Percentiles rank a stretch among this genome's conserved stretches.
These are phyloP conservation scores for Aspergillus bertholletiae DNA, from an alignment of 495 filamentous ascomycete genomes.

Conservation along the genomic window DNA sequence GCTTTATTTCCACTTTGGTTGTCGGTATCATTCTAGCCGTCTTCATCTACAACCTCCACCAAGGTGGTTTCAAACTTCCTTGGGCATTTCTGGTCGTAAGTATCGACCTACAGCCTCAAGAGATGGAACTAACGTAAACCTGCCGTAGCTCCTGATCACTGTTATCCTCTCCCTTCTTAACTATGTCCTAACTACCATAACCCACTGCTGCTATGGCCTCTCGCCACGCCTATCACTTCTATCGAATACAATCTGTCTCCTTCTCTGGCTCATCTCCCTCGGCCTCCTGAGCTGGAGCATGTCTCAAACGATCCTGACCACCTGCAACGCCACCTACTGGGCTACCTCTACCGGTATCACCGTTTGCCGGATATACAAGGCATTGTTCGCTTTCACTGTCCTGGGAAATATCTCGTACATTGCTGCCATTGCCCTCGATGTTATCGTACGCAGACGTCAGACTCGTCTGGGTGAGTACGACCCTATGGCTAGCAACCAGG, in stretches of 20 bases:
- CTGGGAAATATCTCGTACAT: conserved; percentile 45
- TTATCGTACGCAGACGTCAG: conserved; percentile 41
- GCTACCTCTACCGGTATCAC: conserved; percentile 52
- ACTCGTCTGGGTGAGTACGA: conserved; percentile 48
- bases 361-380: conserved; percentile 64
- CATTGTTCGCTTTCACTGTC: conserved; percentile 60
- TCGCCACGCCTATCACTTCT: conserved; percentile 52
- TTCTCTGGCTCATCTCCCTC: conserved; percentile 58
- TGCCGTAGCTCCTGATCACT: conserved; percentile 50
- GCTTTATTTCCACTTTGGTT: conserved; percentile 52
- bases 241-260: conserved; percentile 46
- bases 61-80: conserved; percentile 51
- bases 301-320: conserved; percentile 52
- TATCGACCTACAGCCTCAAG: not conserved
- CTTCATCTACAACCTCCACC: conserved; percentile 58
- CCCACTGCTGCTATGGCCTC: conserved; percentile 56
- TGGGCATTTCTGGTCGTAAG: conserved; percentile 65
- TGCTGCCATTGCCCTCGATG: conserved; percentile 47
- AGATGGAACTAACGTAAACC: conserved; percentile 6
- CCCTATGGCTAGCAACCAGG: conserved; percentile 26
- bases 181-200: conserved; percentile 48
- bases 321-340: conserved; percentile 55
- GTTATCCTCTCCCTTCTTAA: conserved; percentile 53
- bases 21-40: conserved; percentile 56
- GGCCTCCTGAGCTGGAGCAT: conserved; percentile 56